Conservation (phyloP, 441 rosid genomes). For the Lepidium campestre region DNA sequence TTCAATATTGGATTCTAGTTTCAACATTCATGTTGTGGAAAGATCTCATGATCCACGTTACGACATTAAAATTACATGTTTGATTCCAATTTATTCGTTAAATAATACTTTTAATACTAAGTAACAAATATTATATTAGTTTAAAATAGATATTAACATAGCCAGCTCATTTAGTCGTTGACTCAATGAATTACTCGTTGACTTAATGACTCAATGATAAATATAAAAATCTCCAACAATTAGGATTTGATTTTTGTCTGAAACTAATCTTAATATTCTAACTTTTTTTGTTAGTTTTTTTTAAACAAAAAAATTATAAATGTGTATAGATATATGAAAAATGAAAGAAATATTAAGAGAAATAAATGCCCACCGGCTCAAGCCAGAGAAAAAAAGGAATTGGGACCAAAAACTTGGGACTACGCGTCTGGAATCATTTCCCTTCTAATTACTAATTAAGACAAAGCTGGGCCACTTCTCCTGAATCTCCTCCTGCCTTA, state of each 20-base stretch:
- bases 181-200: too few relatives aligned
- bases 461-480: constrained; percentile 12
- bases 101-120: not conserved
- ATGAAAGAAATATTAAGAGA: not conserved
- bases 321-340: too few relatives aligned
- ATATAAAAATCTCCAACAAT: too few relatives aligned
- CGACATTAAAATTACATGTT: constrained; percentile 20
- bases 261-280: too few relatives aligned
- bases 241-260: too few relatives aligned
- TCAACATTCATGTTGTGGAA: constrained; percentile 10
- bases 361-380: not conserved
- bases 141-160: too few relatives aligned
- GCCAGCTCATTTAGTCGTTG: too few relatives aligned
- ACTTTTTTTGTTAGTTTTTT: too few relatives aligned
- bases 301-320: too few relatives aligned
- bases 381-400: not conserved
- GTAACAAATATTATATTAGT: too few relatives aligned
- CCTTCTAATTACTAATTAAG: not conserved
- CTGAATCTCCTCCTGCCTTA: not conserved
- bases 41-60: constrained; percentile 25
- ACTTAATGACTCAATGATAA: too few relatives aligned
- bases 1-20: constrained; percentile 13
- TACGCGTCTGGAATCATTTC: constrained; percentile 8
- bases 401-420: not conserved
- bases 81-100: not conserved